Evolutionary conservation across 495 filamentous ascomycete species (phyloP).

Genomic region (Xylaria flabelliformis): DNA sequence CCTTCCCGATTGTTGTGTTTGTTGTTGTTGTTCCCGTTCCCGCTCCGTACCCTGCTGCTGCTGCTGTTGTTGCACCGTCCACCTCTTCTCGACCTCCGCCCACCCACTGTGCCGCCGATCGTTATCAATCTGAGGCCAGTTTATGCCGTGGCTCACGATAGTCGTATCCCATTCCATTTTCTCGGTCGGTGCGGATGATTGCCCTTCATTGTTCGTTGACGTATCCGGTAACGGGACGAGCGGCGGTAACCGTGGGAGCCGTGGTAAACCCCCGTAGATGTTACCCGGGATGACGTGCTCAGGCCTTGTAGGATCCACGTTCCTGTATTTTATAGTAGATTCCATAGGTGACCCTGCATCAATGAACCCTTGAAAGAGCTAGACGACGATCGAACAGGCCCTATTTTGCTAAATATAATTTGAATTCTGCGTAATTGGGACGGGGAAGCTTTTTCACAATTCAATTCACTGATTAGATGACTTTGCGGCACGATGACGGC

Average conservation of each 20-base stretch:
- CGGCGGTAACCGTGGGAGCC: not conserved
- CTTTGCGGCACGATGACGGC: not conserved
- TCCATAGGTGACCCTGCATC: not conserved
- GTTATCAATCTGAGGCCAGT: constrained; percentile 24
- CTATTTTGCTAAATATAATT: not conserved
- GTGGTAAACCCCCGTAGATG: not conserved
- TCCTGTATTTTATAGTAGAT: not conserved
- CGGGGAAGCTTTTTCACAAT: not conserved
- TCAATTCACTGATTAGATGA: not conserved
- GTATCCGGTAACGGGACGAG: constrained; percentile 3
- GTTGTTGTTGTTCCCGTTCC: not conserved
- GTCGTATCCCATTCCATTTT: constrained; percentile 37
- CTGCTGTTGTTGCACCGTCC: constrained; percentile 16
- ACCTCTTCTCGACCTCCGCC: constrained; percentile 38
- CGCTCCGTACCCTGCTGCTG: constrained; percentile 7
- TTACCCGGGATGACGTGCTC: constrained; percentile 14
- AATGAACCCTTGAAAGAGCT: not conserved
- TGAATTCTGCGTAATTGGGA: not conserved
- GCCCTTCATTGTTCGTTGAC: not conserved
- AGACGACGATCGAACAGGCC: not conserved
- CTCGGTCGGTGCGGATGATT: not conserved
- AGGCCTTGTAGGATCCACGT: not conserved
- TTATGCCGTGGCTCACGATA: constrained; percentile 25
- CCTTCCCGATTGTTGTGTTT: not conserved
- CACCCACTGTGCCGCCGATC: constrained; percentile 40